Conservation (phyloP, 345 rosid genomes). For the Euphorbia tirucalli region DNA sequence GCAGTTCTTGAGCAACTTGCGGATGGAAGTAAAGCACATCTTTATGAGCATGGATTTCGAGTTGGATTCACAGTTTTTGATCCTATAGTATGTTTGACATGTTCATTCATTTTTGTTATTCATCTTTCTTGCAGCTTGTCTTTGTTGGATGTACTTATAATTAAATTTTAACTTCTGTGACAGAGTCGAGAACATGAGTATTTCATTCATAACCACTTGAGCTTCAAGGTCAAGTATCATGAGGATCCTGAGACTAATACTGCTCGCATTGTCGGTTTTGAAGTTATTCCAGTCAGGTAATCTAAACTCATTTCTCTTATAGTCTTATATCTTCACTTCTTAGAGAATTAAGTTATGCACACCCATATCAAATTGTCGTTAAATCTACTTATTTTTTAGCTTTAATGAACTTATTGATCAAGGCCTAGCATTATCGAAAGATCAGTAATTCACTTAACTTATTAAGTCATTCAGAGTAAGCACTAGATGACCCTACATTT, state of each 20-base stretch:
- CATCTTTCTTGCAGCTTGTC: not conserved
- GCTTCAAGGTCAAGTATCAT: conserved; percentile 91
- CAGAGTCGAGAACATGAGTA: conserved; percentile 92
- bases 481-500: not conserved
- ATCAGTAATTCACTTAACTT: too few relatives aligned
- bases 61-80: conserved; percentile 92
- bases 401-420: too few relatives aligned
- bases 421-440: too few relatives aligned
- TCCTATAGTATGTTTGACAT: conserved; percentile 57
- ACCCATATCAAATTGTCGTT: too few relatives aligned
- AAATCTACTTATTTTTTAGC: too few relatives aligned
- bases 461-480: too few relatives aligned
- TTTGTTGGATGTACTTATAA: conserved; percentile 2
- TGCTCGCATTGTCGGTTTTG: conserved; percentile 95
- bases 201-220: conserved; percentile 86
- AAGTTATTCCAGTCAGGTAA: conserved; percentile 86
- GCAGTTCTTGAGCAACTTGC: conserved; percentile 85
- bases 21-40: conserved; percentile 73
- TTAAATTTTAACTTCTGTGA: conserved; percentile 18
- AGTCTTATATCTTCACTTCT: too few relatives aligned
- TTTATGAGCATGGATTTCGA: conserved; percentile 88
- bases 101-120: not conserved
- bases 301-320: not conserved
- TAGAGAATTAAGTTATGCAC: too few relatives aligned
- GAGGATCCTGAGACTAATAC: conserved; percentile 70